Percentiles rank a stretch among this genome's conserved stretches.
Evolutionary conservation across 1,139 yeast genomes (phyloP).

Genomic region (Pichia sp.): DNA sequence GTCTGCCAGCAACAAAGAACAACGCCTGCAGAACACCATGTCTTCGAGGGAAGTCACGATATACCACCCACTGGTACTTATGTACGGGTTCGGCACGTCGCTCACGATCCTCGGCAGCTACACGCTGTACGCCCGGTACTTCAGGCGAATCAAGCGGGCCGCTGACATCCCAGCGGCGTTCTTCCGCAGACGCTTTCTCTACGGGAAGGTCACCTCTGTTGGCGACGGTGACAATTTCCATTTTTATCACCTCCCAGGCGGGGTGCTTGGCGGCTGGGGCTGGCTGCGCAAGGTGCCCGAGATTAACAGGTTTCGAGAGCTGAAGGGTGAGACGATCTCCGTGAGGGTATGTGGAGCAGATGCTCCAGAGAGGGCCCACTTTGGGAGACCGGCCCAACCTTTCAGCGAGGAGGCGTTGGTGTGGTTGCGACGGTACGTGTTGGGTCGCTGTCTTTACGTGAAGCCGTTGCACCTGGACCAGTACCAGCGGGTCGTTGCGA

Average conservation of each 20-base stretch:
- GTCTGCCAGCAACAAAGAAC: too few relatives aligned
- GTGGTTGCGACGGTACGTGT: conserved; percentile 65
- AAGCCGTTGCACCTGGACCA: conserved; percentile 83
- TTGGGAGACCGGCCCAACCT: conserved; percentile 92
- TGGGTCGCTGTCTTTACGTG: conserved; percentile 65
- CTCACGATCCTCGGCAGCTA: conserved; percentile 33
- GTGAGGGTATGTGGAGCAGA: conserved; percentile 89
- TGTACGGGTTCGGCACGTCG: conserved; percentile 28
- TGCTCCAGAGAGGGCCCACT: conserved; percentile 95
- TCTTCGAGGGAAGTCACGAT: conserved; percentile 20
- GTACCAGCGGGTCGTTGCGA: conserved; percentile 82
- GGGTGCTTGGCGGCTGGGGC: conserved; percentile 84
- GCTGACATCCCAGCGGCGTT: conserved; percentile 38
- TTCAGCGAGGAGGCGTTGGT: conserved; percentile 75
- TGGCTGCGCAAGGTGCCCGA: conserved; percentile 64
- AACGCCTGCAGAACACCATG: neutral
- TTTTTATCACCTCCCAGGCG: conserved; percentile 92
- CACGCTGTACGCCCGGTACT: conserved; percentile 34
- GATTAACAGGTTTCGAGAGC: conserved; percentile 39
- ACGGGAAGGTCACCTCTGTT: conserved; percentile 83
- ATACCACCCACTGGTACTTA: conserved; percentile 29
- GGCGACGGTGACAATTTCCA: conserved; percentile 98
- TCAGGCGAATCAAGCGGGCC: conserved; percentile 39
- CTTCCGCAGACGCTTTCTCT: conserved; percentile 45
- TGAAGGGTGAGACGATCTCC: conserved; percentile 57